Evolutionary conservation across 1,139 yeast species (phyloP), one percentile per base, ranked within the genome.

Genomic region (Candida sp.): DNA sequence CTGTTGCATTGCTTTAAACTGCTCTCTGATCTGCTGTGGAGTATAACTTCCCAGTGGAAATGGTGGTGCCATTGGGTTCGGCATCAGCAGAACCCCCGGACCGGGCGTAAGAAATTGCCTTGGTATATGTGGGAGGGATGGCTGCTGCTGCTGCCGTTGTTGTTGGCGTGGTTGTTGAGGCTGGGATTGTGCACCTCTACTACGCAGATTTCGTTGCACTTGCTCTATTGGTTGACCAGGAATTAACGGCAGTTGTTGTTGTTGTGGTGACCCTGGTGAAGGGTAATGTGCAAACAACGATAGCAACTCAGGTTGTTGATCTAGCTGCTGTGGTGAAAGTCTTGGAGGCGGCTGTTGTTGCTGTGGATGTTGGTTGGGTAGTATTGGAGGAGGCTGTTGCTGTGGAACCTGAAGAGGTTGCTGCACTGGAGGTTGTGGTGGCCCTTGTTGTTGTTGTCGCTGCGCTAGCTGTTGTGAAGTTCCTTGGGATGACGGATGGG

Each of bases 261-360:
- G 26, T 17, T 1, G 17, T 17, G 17, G 17, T 17, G 17, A 17
- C 17, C 4, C 38, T 34, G 38, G 22, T 17, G 8, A 6, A 33
- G 38, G 38, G 23, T n/a, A 34, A 12, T 34, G 38, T 34, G 38
- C 12, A 12, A 34, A 34, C 7, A 34, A 12, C 22, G 17, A n/a
- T 12, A 34, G 8, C 8, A 17, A 25, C 22, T 26, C 23, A 27
- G 23, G 8, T 28, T 40, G 34, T 26, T 30, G 44, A 28, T 4
- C 7, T 41, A 42, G 25, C 32, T 22, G 8, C 11, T 25, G 39
- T 34, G 46, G 35, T 31, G 28, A 17, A 17, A 17, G 17, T 17
- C 17, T 17, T 17, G 17, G 42, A 11, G 35, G 48, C 27, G 26
- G 56, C 52, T 17, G 59, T 52, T 47, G 53, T 49, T 45, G 34